Percentiles rank a stretch among this genome's conserved stretches.
phyloP scores from a whole-genome alignment of 2,329 filamentous ascomycete genomes.

The Claviceps maximensis region DNA sequence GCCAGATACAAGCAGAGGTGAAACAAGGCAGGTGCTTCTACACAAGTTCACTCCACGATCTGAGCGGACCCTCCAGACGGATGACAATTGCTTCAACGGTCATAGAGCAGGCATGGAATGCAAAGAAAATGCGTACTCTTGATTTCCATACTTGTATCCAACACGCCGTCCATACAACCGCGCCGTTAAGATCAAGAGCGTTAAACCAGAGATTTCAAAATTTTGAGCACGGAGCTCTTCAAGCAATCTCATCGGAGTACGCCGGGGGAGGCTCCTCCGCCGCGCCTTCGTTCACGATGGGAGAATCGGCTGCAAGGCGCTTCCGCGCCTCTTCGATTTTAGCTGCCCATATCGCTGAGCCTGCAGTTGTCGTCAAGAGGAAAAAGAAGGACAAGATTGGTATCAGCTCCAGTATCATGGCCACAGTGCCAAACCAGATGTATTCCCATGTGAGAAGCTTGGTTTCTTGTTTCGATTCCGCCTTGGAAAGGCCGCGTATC shows the following conservation, averaged over 20 bases:
- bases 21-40: background rate
- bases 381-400: conserved; percentile 91
- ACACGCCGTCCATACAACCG: background rate
- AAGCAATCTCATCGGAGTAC: conserved; percentile 15
- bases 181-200: background rate
- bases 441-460: conserved; percentile 64
- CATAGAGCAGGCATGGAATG: background rate
- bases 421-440: conserved; percentile 82
- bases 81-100: too few species aligned
- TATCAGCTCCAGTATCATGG: conserved; percentile 74
- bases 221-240: background rate
- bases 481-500: conserved; percentile 59
- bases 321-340: conserved; percentile 52
- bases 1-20: too few species aligned
- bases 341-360: conserved; percentile 75
- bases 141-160: background rate
- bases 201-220: background rate
- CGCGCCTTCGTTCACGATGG: conserved; percentile 8
- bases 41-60: background rate
- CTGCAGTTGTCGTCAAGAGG: conserved; percentile 72
- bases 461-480: conserved; percentile 59
- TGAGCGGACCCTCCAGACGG: background rate
- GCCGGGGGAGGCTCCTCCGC: conserved; percentile 13
- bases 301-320: conserved; percentile 6
- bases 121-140: background rate